These are phyloP conservation scores for Daldinia sp. DNA, from an alignment of 2,329 filamentous ascomycete genomes.

Conservation along the genomic window DNA sequence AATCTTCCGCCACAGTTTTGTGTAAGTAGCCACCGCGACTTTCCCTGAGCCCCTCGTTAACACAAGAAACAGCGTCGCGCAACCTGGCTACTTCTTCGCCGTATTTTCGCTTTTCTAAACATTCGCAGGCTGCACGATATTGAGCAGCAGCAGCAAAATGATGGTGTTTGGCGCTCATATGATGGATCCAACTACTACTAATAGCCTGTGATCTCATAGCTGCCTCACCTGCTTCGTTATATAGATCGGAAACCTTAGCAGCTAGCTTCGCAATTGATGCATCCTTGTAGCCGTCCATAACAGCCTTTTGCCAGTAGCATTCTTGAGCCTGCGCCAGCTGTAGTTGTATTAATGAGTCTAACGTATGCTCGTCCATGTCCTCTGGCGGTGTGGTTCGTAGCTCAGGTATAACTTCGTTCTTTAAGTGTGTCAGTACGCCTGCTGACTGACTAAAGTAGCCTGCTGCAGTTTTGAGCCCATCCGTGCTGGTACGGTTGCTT, in stretches of 20 bases:
- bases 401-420: slow-evolving; percentile 81
- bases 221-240: slow-evolving; percentile 84
- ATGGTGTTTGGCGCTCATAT: slow-evolving; percentile 96
- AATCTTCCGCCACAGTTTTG: slow-evolving; percentile 82
- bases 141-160: slow-evolving; percentile 97
- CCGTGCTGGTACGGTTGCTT: slow-evolving; percentile 79
- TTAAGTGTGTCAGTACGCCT: slow-evolving; percentile 83
- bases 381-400: slow-evolving; percentile 87
- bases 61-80: slow-evolving; percentile 83
- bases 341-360: slow-evolving; percentile 85
- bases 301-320: slow-evolving; percentile 98
- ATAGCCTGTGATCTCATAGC: slow-evolving; percentile 90
- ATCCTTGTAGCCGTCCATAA: slow-evolving; percentile 93
- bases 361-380: slow-evolving; percentile 91
- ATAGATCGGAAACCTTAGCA: slow-evolving; percentile 89
- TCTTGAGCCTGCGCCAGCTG: slow-evolving; percentile 95
- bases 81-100: slow-evolving; percentile 94
- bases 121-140: slow-evolving; percentile 90
- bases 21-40: slow-evolving; percentile 78
- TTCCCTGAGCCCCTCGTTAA: slow-evolving; percentile 88
- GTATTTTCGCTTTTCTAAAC: slow-evolving; percentile 92
- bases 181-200: slow-evolving; percentile 96
- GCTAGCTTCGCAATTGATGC: slow-evolving; percentile 91
- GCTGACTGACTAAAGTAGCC: slow-evolving; percentile 91
- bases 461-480: slow-evolving; percentile 88